phyloP scores from a whole-genome alignment of 2,329 filamentous ascomycete species.

The Calonectria henricotiae region DNA sequence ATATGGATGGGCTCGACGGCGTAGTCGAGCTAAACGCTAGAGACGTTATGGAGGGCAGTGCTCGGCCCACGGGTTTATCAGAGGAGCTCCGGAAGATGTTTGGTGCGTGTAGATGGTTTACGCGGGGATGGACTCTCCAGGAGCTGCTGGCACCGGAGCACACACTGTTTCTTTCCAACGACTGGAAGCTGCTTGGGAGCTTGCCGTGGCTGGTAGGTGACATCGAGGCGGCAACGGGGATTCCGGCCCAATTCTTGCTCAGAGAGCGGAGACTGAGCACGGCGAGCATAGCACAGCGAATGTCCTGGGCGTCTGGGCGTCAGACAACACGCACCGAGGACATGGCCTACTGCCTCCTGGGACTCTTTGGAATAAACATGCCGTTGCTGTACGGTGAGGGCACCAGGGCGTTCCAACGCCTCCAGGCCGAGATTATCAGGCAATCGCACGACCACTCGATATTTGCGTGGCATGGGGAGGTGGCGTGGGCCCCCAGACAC shows the following conservation, averaged over 20 bases:
- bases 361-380: constrained; percentile 48
- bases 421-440: constrained; percentile 51
- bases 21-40: background rate
- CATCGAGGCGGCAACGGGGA: constrained; percentile 33
- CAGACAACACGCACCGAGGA: constrained; percentile 46
- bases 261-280: constrained; percentile 25
- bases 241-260: constrained; percentile 35
- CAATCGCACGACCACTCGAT: constrained; percentile 47
- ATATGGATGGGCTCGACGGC: constrained; percentile 27
- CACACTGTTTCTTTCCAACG: constrained; percentile 37
- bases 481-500: background rate
- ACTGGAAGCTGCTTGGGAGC: constrained; percentile 39
- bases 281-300: constrained; percentile 41
- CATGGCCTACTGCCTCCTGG: constrained; percentile 47
- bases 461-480: constrained; percentile 44
- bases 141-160: constrained; percentile 42
- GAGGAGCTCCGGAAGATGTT: constrained; percentile 59
- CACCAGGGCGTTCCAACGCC: constrained; percentile 44
- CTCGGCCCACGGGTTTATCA: background rate
- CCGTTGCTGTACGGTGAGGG: constrained; percentile 49
- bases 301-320: constrained; percentile 46
- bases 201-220: constrained; percentile 25
- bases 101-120: constrained; percentile 38
- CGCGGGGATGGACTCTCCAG: constrained; percentile 47
- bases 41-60: constrained; percentile 11